Base-by-base conservation (phyloP, 805 yeast genomes). In the Pichia californica region DNA sequence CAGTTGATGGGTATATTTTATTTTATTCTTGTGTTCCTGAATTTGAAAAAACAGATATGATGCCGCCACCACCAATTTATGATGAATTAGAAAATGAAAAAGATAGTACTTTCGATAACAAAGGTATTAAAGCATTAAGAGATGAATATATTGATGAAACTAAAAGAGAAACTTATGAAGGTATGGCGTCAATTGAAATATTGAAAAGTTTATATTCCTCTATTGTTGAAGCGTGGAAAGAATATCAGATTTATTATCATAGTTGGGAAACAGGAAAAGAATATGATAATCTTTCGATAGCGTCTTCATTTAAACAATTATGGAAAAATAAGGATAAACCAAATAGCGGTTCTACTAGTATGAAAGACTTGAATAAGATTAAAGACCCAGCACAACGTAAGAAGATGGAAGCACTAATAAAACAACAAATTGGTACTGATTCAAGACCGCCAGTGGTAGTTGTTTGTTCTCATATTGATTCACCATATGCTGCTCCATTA, bases 181-280 rank as follows among this genome's bases (percentile, higher is more conserved):
- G 30, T 6, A 7, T n/a, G 21, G 35, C 37, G 4, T 34, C 58
- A 5, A 43, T 74, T 36, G 63, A 66, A 27, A 53, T 70, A 18
- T 55, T 74, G 13, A 59, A 74, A 23, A 63, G 70, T 1, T 74
- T 83, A 45, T 71, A 78, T 50, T 69, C 68, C 5, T 76, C 85
- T 1, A 67, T 83, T 18, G 68, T 70, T 11, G 88, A 83, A 48
- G 91, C 89, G 1, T 83, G 93, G 93, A 69, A 65, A 28, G 88
- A 82, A 53, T 83, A 71, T 54, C 59, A 73, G 42, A 67, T 69
- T 9, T 83, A 76, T 55, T 72, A 73, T 48, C 64, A 62, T 20
- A 66, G 68, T 28, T 79, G 87, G 83, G 73, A 77, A 39, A 65
- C 67, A 33, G 87, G 88, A 3, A 69, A 76, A 53, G 93, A 83